These are phyloP conservation scores for Sequoiadendron giganteum DNA, from an alignment of 75 land plant species.

Conservation along the genomic window DNA sequence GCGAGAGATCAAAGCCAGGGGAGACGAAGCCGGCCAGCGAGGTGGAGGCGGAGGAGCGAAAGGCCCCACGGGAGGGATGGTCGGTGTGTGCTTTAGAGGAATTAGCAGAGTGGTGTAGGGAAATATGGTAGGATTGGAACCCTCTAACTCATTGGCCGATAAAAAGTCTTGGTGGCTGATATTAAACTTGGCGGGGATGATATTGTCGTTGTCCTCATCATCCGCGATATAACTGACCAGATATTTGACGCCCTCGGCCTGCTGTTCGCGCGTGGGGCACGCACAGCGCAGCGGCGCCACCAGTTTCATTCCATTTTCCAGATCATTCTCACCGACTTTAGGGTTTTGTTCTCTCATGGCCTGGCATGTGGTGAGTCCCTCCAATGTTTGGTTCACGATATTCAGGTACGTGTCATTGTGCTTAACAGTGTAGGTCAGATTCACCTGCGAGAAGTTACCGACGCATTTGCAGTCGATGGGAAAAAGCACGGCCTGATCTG, in stretches of 20 bases:
- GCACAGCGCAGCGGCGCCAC: conserved; percentile 43
- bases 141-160: too few relatives aligned
- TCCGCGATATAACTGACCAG: conserved; percentile 21
- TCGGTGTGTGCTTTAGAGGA: conserved; percentile 11
- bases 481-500: neutral
- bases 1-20: neutral
- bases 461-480: conserved; percentile 11
- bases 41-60: conserved; percentile 12
- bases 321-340: conserved; percentile 8
- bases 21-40: neutral
- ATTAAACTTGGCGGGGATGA: neutral
- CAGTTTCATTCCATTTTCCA: conserved; percentile 23
- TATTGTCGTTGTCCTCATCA: conserved; percentile 18
- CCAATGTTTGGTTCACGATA: too few relatives aligned
- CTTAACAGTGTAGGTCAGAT: conserved; percentile 38
- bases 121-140: too few relatives aligned
- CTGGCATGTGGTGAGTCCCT: conserved; percentile 35
- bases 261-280: conserved; percentile 11
- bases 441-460: conserved; percentile 23
- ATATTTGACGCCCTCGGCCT: conserved; percentile 28
- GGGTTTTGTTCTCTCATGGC: conserved; percentile 20
- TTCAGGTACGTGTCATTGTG: conserved; percentile 58
- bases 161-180: neutral
- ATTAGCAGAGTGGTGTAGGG: neutral
- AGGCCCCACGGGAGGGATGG: conserved; percentile 28